Evolutionary conservation across 208 protist genomes (phyloP), one percentile per base, ranked within the genome.

Genomic region (Jaenimonas drosophilae): DNA sequence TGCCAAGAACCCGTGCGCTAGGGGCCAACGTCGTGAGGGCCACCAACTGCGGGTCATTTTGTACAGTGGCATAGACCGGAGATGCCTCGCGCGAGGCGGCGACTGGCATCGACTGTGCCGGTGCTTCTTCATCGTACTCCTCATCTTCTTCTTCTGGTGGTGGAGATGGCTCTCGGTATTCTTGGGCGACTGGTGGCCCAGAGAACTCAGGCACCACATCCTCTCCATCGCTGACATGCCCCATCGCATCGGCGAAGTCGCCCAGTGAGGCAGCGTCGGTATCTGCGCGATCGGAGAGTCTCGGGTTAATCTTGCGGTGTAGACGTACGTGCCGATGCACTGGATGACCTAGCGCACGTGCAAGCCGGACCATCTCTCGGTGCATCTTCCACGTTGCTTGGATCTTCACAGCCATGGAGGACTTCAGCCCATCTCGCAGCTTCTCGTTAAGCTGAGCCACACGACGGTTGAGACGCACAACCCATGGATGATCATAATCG

Each of bases 401-500:
- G 29, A 91, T 86, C 49, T 88, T 91, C 14, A 65, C 86, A n/a
- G 78, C 82, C 45, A 61, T 64, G 40, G 52, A 51, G 25, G 72
- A 64, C 33, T 58, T 60, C n/a, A 49, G 50, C 57, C 77, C 61
- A 36, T 69, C 41, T 23, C 73, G 72, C 33, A 67, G 62, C 27
- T 56, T 49, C 25, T 23, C 49, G 19, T 68, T 61, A 20, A 91
- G 59, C 21, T 66, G 60, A 50, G 75, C 65, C 1, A 60, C 61
- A 16, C 73, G 82, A 26, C 67, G 55, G 36, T 63, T 59, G 26
- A 91, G 77, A 43, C 84, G 63, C 30, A 88, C 54, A 24, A 91
- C 73, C 70, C 75, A 84, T 37, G 78, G 77, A 38, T 91, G 78
- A 45, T 91, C 82, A 57, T 91, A 88, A 59, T 88, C 82, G 61